These are phyloP conservation scores for Lichenothelia convexa DNA, from an alignment of 495 filamentous ascomycete genomes.

Conservation along the genomic window DNA sequence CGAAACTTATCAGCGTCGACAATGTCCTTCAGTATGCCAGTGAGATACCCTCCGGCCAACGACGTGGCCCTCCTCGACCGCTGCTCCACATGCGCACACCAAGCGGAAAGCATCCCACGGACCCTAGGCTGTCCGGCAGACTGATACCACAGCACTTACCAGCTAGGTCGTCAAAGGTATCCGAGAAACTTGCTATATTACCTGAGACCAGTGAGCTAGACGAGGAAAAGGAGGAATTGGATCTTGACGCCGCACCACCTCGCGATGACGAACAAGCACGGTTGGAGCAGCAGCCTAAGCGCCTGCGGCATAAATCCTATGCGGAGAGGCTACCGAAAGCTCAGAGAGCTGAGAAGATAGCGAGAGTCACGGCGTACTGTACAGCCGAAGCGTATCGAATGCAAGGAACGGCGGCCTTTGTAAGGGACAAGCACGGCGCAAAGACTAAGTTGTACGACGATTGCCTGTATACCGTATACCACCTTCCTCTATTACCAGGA, in stretches of 20 bases:
- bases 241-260: conserved; percentile 40
- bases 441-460: conserved; percentile 98
- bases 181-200: conserved; percentile 87
- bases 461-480: conserved; percentile 89
- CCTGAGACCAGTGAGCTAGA: conserved; percentile 47
- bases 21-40: conserved; percentile 86
- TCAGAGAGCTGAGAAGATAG: conserved; percentile 66
- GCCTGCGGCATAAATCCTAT: conserved; percentile 64
- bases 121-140: conserved; percentile 22
- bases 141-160: conserved; percentile 36
- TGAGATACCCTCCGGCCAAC: conserved; percentile 89
- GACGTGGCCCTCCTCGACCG: conserved; percentile 50
- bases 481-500: conserved; percentile 72
- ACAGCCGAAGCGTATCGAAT: conserved; percentile 87
- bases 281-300: conserved; percentile 26
- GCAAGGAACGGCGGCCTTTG: conserved; percentile 67
- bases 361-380: conserved; percentile 87
- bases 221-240: conserved; percentile 30
- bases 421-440: conserved; percentile 76
- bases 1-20: conserved; percentile 85
- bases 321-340: conserved; percentile 87
- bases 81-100: conserved; percentile 23
- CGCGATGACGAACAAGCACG: conserved; percentile 61
- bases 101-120: conserved; percentile 24
- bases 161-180: conserved; percentile 73